Percentiles rank a stretch among this genome's conserved stretches.
Evolutionary conservation across 306 rosid species (phyloP).

Genomic region (Potentilla sterilis): DNA sequence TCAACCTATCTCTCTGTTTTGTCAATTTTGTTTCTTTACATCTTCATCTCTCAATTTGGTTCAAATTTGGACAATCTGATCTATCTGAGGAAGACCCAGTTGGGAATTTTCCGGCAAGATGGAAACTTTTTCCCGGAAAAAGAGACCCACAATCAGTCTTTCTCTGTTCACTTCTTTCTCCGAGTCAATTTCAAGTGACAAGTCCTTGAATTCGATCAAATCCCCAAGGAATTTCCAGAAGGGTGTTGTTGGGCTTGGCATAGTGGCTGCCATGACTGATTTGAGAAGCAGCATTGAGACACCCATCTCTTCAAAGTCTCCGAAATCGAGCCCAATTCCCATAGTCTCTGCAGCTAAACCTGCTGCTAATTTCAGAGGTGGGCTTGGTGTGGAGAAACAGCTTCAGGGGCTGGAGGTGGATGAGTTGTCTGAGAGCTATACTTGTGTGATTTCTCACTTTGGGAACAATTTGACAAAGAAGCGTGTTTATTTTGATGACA

Average conservation of each 20-base stretch:
- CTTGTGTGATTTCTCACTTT: conserved; percentile 54
- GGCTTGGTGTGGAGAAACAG: conserved; percentile 21
- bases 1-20: conserved; percentile 1
- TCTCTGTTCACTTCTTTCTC: conserved; percentile 46
- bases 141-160: conserved; percentile 38
- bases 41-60: background rate
- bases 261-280: conserved; percentile 73
- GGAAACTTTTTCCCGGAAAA: conserved; percentile 37
- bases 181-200: conserved; percentile 36
- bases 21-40: background rate
- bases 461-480: conserved; percentile 35
- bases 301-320: conserved; percentile 23
- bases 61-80: conserved; percentile 6
- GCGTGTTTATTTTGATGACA: conserved; percentile 42
- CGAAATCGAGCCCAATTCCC: conserved; percentile 51
- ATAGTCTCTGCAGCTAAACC: conserved; percentile 63
- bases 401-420: conserved; percentile 29
- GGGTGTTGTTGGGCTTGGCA: conserved; percentile 64
- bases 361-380: conserved; percentile 58
- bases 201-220: conserved; percentile 24
- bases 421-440: conserved; percentile 51
- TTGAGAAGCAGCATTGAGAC: conserved; percentile 17
- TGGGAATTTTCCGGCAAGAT: conserved; percentile 18
- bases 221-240: conserved; percentile 47
- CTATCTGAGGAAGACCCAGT: background rate